Evolutionary conservation across 805 yeast species (phyloP).

Genomic region (Dipodascus albidus): DNA sequence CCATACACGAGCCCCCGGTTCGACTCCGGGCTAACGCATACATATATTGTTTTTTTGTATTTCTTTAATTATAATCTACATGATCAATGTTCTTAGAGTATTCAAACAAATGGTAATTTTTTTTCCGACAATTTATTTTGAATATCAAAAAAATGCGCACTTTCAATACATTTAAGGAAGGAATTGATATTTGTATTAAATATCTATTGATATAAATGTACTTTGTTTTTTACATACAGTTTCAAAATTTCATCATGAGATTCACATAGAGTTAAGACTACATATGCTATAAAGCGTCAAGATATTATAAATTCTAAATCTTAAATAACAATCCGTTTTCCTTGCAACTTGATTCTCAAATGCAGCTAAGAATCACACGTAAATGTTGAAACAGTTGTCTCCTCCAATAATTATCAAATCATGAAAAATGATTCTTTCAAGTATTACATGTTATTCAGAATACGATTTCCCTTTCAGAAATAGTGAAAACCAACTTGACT

Average conservation of each 20-base stretch:
- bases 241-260: not conserved
- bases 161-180: not conserved
- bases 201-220: too few relatives aligned
- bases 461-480: not conserved
- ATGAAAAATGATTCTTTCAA: too few relatives aligned
- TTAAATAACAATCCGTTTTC: not conserved
- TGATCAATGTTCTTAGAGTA: not conserved
- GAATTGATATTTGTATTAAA: not conserved
- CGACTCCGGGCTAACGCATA: conserved; percentile 48
- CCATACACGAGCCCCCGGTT: conserved; percentile 51
- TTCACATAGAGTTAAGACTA: not conserved
- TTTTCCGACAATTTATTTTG: too few relatives aligned
- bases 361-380: too few relatives aligned
- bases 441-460: too few relatives aligned
- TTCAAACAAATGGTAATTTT: not conserved
- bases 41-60: not conserved
- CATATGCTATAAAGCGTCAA: too few relatives aligned
- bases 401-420: too few relatives aligned
- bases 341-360: not conserved
- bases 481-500: not conserved
- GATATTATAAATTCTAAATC: too few relatives aligned
- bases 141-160: too few relatives aligned
- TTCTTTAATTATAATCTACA: not conserved
- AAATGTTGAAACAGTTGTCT: too few relatives aligned
- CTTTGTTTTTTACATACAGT: not conserved